Base-by-base conservation (phyloP, 2,329 filamentous ascomycete species). In the Triangularia verruculosa region DNA sequence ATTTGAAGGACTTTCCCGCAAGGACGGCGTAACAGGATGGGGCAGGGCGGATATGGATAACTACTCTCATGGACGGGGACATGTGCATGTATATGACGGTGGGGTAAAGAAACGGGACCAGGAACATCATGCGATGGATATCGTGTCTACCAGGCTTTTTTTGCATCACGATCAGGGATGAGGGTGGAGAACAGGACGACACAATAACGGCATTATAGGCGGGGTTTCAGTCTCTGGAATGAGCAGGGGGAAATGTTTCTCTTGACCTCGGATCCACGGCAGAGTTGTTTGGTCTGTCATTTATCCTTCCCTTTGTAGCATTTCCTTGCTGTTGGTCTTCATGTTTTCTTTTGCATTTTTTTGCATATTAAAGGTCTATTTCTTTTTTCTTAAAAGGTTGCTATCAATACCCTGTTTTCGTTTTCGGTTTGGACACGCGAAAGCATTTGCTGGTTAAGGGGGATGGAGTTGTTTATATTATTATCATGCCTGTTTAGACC, bases 1-100 rank as follows among this genome's bases (percentile, higher is more conserved):
- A 82, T 81, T 66, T 43, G 55, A 39, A 34, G 9, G 13, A 13
- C 56, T 30, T 59, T 11, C 13, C 1, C 12, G 17, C 7, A 25
- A 47, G 28, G 28, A 57, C 43, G 39, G 39, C 39, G 39, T 20
- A 47, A 7, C 13, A 47, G 39, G 17, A 47, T 47, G 20, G 8
- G n/a, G 39, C 9, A 15, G 13, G 34, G 4, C n/a, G 39, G 39
- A 20, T 20, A 47, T 47, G 39, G 39, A 47, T 47, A 47, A 47
- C 15, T 12, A 47, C 11, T 47, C n/a, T 47, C 39, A 47, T 47
- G 39, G 39, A 47, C 20, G 5, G 39, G 39, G n/a, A 7, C 34
- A 39, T 39, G 9, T 20, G 39, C 13, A 43, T 43, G n/a, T 47
- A 47, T 47, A 47, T 20, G 39, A 8, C 20, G 39, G 34, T 43